These are phyloP conservation scores for Chlamydomonas schloesseri DNA, from an alignment of 139 green algal genomes.

Conservation along the genomic window DNA sequence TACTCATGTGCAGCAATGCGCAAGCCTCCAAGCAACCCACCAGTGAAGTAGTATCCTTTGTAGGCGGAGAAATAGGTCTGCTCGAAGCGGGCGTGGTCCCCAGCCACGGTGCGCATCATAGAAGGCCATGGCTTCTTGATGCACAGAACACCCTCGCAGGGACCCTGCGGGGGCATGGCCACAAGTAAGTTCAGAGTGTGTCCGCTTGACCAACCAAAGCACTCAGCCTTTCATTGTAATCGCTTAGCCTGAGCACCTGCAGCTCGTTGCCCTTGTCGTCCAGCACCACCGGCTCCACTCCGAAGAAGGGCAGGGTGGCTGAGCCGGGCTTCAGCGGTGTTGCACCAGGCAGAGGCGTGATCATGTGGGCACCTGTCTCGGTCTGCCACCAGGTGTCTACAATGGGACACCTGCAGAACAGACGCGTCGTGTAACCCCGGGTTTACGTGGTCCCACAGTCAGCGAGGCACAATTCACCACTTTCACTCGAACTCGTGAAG, in stretches of 20 bases:
- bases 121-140: conserved; percentile 82
- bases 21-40: conserved; percentile 18
- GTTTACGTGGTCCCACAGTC: too few relatives aligned
- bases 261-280: conserved; percentile 59
- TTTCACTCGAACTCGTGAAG: too few relatives aligned
- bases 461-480: too few relatives aligned
- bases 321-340: conserved; percentile 89
- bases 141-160: conserved; percentile 20
- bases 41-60: conserved; percentile 96
- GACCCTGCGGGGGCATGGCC: background rate
- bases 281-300: conserved; percentile 91
- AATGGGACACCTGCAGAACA: conserved; percentile 74
- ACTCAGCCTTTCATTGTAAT: too few relatives aligned
- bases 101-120: conserved; percentile 89
- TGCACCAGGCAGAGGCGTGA: conserved; percentile 82
- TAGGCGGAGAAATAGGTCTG: conserved; percentile 93
- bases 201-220: too few relatives aligned
- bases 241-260: too few relatives aligned
- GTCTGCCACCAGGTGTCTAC: conserved; percentile 98
- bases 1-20: too few relatives aligned
- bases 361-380: conserved; percentile 91
- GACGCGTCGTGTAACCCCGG: too few relatives aligned
- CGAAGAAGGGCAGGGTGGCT: conserved; percentile 94
- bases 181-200: too few relatives aligned
- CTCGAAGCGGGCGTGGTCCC: conserved; percentile 95